Base-by-base conservation (phyloP, 352 stramenopile genomes). In the Phytophthora gonapodyides region DNA sequence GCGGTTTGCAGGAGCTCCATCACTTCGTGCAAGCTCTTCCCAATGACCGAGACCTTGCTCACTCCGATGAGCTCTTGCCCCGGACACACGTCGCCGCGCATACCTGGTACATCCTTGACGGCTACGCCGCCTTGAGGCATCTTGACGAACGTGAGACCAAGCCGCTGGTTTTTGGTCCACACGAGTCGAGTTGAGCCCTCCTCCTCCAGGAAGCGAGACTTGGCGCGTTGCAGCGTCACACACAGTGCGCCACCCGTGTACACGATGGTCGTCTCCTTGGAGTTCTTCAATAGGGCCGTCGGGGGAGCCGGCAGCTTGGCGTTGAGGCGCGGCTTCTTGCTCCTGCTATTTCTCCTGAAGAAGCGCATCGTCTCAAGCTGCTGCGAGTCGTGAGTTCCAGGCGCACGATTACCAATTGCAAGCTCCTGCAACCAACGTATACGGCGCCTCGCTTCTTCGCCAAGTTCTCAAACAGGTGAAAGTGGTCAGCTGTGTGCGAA, bases 81-180 rank as follows among this genome's bases (percentile, higher is more conserved):
- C 5, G 77, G 30, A 5, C 58, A 71, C 19, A 82, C 47, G 5
- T 71, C 67, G 8, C 47, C 27, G 24, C 57, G 55, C 50, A 70
- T 65, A 4, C 17, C 46, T 44, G 71, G 71, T 1, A 62, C 31
- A 37, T 73, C 65, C 51, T 84, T 82, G 56, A 88, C 73, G 13
- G 62, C 52, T 53, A 86, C 74, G 11, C 55, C 64, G n/a, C 69
- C 66, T 49, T 71, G 61, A 13, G 54, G 66, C 30, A 63, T 52
- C 53, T 86, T 67, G 21, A 77, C 41, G 51, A 88, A 83, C 21
- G 71, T 85, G 37, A 88, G 62, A 34, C 76, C 78, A 19, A 88
- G 63, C 16, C 67, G 74, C 33, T 75, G 55, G 43, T 78, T 48
- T 40, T 84, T 85, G 42, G 59, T 31, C 78, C 76, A 88, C 40